Conservation (phyloP, 2,329 filamentous ascomycete genomes). For the Claviceps capensis region DNA sequence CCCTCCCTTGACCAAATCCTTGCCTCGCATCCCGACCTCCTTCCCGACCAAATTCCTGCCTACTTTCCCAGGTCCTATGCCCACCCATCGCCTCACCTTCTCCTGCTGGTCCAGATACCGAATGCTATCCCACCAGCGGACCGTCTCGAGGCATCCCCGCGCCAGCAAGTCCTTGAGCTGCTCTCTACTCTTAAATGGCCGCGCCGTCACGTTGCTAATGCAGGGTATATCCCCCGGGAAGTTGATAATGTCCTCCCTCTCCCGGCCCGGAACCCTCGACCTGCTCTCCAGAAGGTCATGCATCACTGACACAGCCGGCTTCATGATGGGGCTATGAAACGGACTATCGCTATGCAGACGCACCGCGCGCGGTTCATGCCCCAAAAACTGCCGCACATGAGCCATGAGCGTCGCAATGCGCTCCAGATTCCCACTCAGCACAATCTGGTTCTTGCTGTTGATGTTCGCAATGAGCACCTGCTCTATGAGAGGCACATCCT, state of each 20-base stretch:
- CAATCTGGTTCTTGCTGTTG: conserved; percentile 93
- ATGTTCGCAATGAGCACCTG: conserved; percentile 87
- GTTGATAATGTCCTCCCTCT: conserved; percentile 50
- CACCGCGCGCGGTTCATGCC: conserved; percentile 82
- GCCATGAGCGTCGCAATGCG: conserved; percentile 69
- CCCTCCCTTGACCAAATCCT: conserved; percentile 69
- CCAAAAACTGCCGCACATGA: conserved; percentile 77
- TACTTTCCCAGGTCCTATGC: conserved; percentile 87
- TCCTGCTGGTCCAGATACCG: conserved; percentile 75
- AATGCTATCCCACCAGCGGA: conserved; percentile 90
- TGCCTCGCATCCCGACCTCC: conserved; percentile 75
- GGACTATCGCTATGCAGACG: conserved; percentile 76
- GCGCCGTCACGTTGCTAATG: conserved; percentile 73
- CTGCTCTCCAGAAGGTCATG: conserved; percentile 48
- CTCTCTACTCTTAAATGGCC: conserved; percentile 59
- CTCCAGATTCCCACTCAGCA: conserved; percentile 75
- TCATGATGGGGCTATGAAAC: conserved; percentile 88
- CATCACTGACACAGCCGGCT: conserved; percentile 66
- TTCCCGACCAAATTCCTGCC: conserved; percentile 88
- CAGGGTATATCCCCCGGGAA: conserved; percentile 68
- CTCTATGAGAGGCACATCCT: conserved; percentile 61
- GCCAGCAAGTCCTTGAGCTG: conserved; percentile 70
- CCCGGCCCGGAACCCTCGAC: conserved; percentile 37
- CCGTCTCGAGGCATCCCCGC: conserved; percentile 77
- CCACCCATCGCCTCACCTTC: conserved; percentile 73